Percentiles rank a stretch among this genome's conserved stretches.
Evolutionary conservation across 1,284 basidiomycete species (phyloP).

Genomic region (Leccinum ambiguum): DNA sequence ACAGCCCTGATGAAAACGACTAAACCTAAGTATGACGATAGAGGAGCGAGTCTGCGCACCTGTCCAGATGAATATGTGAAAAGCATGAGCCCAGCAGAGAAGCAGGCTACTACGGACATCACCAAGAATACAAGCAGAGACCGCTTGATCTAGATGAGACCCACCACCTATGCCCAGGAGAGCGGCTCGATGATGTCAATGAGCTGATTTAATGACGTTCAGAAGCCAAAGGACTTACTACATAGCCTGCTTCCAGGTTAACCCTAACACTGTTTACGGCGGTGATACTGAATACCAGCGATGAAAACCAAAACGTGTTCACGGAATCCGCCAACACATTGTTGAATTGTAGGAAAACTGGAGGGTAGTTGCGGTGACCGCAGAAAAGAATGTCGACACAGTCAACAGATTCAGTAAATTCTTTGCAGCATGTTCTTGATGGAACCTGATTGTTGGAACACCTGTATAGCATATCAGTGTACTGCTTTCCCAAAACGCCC

Average conservation of each 20-base stretch:
- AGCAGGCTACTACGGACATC: slow-evolving; percentile 56
- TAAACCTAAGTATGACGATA: slow-evolving; percentile 24
- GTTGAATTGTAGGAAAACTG: slow-evolving; percentile 43
- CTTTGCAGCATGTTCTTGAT: slow-evolving; percentile 53
- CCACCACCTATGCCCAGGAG: slow-evolving; percentile 54
- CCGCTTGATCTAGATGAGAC: slow-evolving; percentile 58
- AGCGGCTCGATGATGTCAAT: slow-evolving; percentile 44
- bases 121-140: slow-evolving; percentile 57
- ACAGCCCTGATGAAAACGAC: slow-evolving; percentile 39
- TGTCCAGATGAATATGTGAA: slow-evolving; percentile 53
- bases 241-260: slow-evolving; percentile 60
- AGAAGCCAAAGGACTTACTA: slow-evolving; percentile 44
- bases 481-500: slow-evolving; percentile 18
- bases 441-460: slow-evolving; percentile 59
- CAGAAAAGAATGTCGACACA: slow-evolving; percentile 42
- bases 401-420: slow-evolving; percentile 56
- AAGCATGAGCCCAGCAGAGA: slow-evolving; percentile 54
- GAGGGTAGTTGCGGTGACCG: slow-evolving; percentile 36
- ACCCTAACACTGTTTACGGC: slow-evolving; percentile 33
- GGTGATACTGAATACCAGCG: too few relatives aligned
- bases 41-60: slow-evolving; percentile 32
- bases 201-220: slow-evolving; percentile 9
- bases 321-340: too few relatives aligned
- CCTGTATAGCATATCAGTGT: slow-evolving; percentile 38
- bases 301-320: too few relatives aligned